A percentile compares a stretch with the other conserved stretches of the same genome.
Conservation (phyloP, 176 grass and related monocot genomes). For the Oryza glumipatula region DNA sequence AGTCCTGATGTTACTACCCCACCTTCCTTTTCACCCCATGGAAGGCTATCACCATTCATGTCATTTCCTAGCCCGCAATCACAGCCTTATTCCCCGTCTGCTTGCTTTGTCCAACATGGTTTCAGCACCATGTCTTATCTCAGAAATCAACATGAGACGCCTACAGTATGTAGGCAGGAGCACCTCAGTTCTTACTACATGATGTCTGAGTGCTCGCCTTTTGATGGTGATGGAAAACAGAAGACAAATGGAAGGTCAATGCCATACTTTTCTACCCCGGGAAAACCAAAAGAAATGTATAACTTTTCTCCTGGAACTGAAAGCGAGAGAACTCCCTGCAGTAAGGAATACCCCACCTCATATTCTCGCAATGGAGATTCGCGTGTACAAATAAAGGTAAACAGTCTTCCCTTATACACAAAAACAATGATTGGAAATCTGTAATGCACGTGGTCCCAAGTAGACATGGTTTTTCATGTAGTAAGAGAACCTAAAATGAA, state of each 20-base stretch:
- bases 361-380: slow-evolving; percentile 46
- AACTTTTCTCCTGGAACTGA: slow-evolving; percentile 27
- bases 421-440: background rate
- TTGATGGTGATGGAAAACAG: slow-evolving; percentile 45
- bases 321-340: slow-evolving; percentile 12
- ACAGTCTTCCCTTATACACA: background rate
- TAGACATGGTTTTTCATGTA: background rate
- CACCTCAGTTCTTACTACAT: slow-evolving; percentile 76
- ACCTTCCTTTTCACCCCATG: slow-evolving; percentile 40
- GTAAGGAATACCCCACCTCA: background rate
- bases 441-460: background rate
- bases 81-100: slow-evolving; percentile 44
- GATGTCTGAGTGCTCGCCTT: slow-evolving; percentile 51
- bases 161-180: slow-evolving; percentile 66
- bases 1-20: slow-evolving; percentile 35
- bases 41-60: slow-evolving; percentile 49
- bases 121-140: slow-evolving; percentile 68
- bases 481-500: background rate
- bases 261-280: slow-evolving; percentile 48
- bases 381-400: slow-evolving; percentile 57
- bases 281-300: slow-evolving; percentile 44
- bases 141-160: slow-evolving; percentile 52
- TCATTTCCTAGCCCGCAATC: slow-evolving; percentile 50
- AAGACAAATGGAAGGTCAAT: slow-evolving; percentile 44
- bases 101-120: slow-evolving; percentile 85